These are phyloP conservation scores for Naganishia vaughanmartiniae DNA, from an alignment of 768 basidiomycete genomes.

Conservation along the genomic window DNA sequence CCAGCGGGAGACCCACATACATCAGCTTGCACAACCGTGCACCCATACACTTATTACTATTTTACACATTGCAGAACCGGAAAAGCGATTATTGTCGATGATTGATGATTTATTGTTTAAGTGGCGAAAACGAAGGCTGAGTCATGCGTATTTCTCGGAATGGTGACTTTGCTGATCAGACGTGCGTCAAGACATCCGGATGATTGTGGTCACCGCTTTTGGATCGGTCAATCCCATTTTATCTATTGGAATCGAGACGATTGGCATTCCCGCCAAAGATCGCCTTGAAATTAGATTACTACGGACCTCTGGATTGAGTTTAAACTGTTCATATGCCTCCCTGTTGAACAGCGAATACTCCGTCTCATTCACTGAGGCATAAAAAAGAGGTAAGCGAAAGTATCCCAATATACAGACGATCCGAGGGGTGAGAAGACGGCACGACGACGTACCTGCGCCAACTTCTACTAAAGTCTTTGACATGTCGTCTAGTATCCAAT, in stretches of 20 bases:
- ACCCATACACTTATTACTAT: neutral
- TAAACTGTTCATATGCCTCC: conserved; percentile 74
- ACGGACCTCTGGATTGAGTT: conserved; percentile 72
- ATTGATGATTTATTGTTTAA: neutral
- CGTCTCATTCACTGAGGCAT: conserved; percentile 78
- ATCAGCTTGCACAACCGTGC: neutral
- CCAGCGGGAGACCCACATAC: neutral
- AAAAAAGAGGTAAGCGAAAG: neutral
- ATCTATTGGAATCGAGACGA: neutral
- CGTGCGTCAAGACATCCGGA: too few species aligned
- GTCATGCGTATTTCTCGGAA: too few species aligned
- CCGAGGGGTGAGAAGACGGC: neutral
- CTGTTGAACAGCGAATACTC: conserved; percentile 89
- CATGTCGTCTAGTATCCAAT: conserved; percentile 77
- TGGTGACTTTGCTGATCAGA: too few species aligned
- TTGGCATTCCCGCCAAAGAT: neutral
- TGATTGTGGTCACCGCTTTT: too few species aligned
- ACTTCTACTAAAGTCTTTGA: conserved; percentile 63
- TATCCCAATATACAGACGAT: neutral
- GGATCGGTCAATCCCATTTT: neutral
- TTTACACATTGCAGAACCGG: neutral
- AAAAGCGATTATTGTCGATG: neutral
- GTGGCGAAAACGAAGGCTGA: neutral
- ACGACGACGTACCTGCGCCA: conserved; percentile 66
- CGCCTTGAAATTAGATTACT: neutral